Percentiles rank a stretch among this genome's conserved stretches.
Conservation (phyloP, 805 yeast species). For the Metschnikowia picachoensis region DNA sequence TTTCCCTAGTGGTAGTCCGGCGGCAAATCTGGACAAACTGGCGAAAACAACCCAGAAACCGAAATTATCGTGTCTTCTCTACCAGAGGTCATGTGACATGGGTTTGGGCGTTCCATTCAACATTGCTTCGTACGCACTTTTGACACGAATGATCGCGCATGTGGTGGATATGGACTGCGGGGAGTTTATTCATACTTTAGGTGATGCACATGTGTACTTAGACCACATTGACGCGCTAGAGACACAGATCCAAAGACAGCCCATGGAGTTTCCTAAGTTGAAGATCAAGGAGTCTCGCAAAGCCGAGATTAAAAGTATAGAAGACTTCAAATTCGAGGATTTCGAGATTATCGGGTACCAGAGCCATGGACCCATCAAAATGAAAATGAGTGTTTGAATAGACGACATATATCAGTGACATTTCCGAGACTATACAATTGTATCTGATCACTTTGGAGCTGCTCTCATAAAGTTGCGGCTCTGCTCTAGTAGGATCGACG, state of each 20-base stretch:
- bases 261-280: conserved; percentile 78
- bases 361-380: conserved; percentile 79
- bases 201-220: conserved; percentile 92
- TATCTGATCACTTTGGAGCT: background rate
- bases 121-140: conserved; percentile 91
- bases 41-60: conserved; percentile 41
- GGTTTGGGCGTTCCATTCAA: conserved; percentile 99
- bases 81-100: conserved; percentile 99
- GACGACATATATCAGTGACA: too few species aligned
- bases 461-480: conserved; percentile 2
- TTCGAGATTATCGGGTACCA: conserved; percentile 76
- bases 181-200: conserved; percentile 91
- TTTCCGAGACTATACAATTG: background rate
- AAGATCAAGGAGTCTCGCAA: conserved; percentile 54
- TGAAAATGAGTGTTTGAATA: conserved; percentile 90
- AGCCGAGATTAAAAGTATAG: conserved; percentile 57
- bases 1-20: conserved; percentile 51
- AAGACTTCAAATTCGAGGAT: conserved; percentile 86
- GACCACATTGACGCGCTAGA: conserved; percentile 91
- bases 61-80: conserved; percentile 78
- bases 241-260: conserved; percentile 71
- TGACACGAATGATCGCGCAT: conserved; percentile 93
- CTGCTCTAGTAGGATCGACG: conserved; percentile 13
- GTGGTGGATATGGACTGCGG: conserved; percentile 95
- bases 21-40: conserved; percentile 12